Conservation (phyloP, 1,284 basidiomycete genomes). For the Leccinum solheimii region DNA sequence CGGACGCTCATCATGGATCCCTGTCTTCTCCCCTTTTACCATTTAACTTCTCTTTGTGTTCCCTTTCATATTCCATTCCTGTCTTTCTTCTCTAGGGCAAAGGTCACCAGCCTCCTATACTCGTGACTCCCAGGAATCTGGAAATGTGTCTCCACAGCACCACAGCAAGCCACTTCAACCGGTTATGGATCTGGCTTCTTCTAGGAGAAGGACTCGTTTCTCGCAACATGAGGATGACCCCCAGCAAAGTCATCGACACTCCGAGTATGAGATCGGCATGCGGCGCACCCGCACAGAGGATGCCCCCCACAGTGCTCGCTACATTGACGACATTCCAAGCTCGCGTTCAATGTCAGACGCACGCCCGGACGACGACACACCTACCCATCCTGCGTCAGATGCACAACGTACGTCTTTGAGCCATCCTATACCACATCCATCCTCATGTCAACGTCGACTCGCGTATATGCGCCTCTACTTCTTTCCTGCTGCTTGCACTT, state of each 20-base stretch:
- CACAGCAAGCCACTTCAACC: constrained; percentile 25
- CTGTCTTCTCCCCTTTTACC: constrained; percentile 33
- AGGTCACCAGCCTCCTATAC: constrained; percentile 42
- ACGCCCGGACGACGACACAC: constrained; percentile 21
- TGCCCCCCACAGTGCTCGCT: constrained; percentile 10
- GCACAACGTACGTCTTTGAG: constrained; percentile 46
- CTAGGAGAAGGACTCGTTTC: constrained; percentile 26
- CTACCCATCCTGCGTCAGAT: constrained; percentile 25
- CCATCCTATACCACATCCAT: constrained; percentile 31
- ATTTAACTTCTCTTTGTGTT: constrained; percentile 34
- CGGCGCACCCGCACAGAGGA: constrained; percentile 26
- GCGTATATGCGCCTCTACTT: constrained; percentile 18
- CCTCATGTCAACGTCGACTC: constrained; percentile 36
- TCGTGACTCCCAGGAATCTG: constrained; percentile 29
- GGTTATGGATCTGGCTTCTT: constrained; percentile 10
- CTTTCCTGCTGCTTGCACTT: constrained; percentile 14
- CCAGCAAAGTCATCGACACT: constrained; percentile 14
- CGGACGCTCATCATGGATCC: constrained; percentile 58
- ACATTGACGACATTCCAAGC: constrained; percentile 24
- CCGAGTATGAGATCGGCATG: constrained; percentile 17
- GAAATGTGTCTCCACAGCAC: constrained; percentile 5
- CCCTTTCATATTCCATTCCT: constrained; percentile 38
- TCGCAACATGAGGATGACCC: constrained; percentile 19
- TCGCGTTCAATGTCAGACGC: constrained; percentile 17
- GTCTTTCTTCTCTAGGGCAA: constrained; percentile 54